These are phyloP conservation scores for Laguncularia racemosa DNA, from an alignment of 345 rosid genomes.

Conservation along the genomic window DNA sequence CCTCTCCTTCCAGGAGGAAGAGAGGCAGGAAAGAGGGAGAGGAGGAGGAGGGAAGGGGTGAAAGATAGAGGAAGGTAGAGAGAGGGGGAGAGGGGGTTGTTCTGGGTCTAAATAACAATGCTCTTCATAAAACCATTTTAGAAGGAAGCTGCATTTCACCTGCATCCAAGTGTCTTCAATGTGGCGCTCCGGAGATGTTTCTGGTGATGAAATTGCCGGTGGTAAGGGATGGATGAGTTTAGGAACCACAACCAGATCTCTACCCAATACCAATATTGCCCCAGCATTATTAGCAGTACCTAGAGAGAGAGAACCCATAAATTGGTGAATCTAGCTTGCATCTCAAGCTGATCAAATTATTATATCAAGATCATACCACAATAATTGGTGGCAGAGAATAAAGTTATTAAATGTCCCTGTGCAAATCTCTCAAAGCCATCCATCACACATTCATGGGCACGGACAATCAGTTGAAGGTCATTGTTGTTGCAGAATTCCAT, in stretches of 20 bases:
- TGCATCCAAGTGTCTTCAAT: slow-evolving; percentile 99
- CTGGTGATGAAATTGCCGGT: slow-evolving; percentile 89
- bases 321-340: not conserved
- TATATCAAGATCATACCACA: slow-evolving; percentile 49
- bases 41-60: not conserved
- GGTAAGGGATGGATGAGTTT: slow-evolving; percentile 96
- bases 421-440: slow-evolving; percentile 99
- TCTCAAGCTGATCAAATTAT: not conserved
- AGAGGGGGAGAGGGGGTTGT: not conserved
- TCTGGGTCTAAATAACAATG: not conserved
- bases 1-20: not conserved
- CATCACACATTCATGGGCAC: slow-evolving; percentile 99
- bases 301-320: slow-evolving; percentile 15
- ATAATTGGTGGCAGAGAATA: slow-evolving; percentile 95
- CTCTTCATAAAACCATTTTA: no score
- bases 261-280: slow-evolving; percentile 94
- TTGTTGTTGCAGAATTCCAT: slow-evolving; percentile 99
- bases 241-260: slow-evolving; percentile 98
- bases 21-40: not conserved
- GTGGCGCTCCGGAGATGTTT: slow-evolving; percentile 84
- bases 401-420: slow-evolving; percentile 93
- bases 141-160: slow-evolving; percentile 24
- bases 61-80: not conserved
- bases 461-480: slow-evolving; percentile 95
- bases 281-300: slow-evolving; percentile 99